Percentiles rank a stretch among this genome's conserved stretches.
phyloP scores from a whole-genome alignment of 352 stramenopile species.

The Pythium rhizo-oryzae region DNA sequence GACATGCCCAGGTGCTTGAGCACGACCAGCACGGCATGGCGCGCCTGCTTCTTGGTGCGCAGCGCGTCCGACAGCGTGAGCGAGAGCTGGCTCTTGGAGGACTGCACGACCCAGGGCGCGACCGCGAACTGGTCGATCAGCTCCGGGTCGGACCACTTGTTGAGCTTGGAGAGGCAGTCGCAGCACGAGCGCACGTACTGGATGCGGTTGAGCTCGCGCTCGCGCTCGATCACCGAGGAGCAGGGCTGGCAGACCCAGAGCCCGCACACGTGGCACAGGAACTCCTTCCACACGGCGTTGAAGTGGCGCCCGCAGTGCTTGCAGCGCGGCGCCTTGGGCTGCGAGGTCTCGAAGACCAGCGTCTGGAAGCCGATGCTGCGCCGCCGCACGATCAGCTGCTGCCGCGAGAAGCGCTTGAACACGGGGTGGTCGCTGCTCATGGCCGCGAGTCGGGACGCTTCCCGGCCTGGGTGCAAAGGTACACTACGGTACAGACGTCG shows the following conservation, averaged over 20 bases:
- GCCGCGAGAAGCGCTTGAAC: conserved; percentile 52
- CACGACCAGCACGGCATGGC: conserved; percentile 39
- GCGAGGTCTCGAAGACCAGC: conserved; percentile 33
- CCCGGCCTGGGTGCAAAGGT: too few species aligned
- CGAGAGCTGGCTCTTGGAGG: conserved; percentile 43
- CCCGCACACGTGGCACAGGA: conserved; percentile 56
- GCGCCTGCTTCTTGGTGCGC: conserved; percentile 34
- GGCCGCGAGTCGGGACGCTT: too few species aligned
- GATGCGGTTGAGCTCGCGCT: conserved; percentile 47
- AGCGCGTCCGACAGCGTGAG: conserved; percentile 50
- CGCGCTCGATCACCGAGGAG: conserved; percentile 56
- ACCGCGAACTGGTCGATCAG: conserved; percentile 34
- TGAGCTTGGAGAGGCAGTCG: conserved; percentile 45
- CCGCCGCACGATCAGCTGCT: conserved; percentile 52
- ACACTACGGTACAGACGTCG: too few species aligned
- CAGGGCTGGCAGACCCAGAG: conserved; percentile 54
- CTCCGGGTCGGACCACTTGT: conserved; percentile 54
- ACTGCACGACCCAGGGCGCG: conserved; percentile 37
- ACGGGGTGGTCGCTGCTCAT: conserved; percentile 46
- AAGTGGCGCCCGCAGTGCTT: conserved; percentile 51
- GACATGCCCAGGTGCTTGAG: conserved; percentile 36
- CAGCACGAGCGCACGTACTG: conserved; percentile 54
- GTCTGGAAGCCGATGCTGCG: conserved; percentile 55
- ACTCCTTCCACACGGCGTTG: conserved; percentile 48
- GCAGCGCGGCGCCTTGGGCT: conserved; percentile 29